Percentiles rank a stretch among this genome's conserved stretches.
phyloP scores from a whole-genome alignment of 1,284 basidiomycete species.

The Tetrapyrgos nigripes region DNA sequence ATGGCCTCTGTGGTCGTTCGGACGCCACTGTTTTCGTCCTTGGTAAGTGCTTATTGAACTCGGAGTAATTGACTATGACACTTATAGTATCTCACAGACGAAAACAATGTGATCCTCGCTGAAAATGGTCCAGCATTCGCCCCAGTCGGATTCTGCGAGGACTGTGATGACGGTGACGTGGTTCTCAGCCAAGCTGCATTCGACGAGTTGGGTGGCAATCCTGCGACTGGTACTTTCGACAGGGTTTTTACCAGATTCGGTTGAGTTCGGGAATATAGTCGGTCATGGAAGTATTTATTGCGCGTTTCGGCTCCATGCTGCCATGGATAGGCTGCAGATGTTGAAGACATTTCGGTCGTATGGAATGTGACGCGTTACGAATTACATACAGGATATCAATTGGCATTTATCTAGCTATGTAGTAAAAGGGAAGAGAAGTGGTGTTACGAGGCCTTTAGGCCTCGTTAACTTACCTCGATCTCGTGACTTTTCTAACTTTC shows the following conservation, averaged over 20 bases:
- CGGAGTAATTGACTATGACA: not conserved
- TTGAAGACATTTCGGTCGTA: too few relatives aligned
- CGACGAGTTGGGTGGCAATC: not conserved
- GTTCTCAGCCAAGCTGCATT: not conserved
- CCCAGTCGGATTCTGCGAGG: not conserved
- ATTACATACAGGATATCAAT: too few relatives aligned
- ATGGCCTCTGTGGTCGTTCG: slow-evolving; percentile 5
- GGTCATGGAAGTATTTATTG: too few relatives aligned
- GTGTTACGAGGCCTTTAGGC: too few relatives aligned
- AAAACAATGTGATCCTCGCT: not conserved
- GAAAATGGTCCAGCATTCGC: not conserved
- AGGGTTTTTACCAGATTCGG: not conserved
- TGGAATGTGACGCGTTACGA: too few relatives aligned
- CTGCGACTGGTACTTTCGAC: not conserved
- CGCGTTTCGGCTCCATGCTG: too few relatives aligned
- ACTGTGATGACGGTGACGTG: not conserved
- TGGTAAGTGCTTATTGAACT: not conserved
- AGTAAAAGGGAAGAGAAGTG: too few relatives aligned
- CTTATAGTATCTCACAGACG: not conserved
- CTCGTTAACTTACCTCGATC: too few relatives aligned
- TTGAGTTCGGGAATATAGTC: not conserved
- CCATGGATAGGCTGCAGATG: too few relatives aligned
- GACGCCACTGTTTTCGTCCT: slow-evolving; percentile 1
- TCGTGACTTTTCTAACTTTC: too few relatives aligned
- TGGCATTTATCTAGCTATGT: too few relatives aligned